Evolutionary conservation across 352 stramenopile species (phyloP).

Genomic region (Pilasporangium apinafurcum): DNA sequence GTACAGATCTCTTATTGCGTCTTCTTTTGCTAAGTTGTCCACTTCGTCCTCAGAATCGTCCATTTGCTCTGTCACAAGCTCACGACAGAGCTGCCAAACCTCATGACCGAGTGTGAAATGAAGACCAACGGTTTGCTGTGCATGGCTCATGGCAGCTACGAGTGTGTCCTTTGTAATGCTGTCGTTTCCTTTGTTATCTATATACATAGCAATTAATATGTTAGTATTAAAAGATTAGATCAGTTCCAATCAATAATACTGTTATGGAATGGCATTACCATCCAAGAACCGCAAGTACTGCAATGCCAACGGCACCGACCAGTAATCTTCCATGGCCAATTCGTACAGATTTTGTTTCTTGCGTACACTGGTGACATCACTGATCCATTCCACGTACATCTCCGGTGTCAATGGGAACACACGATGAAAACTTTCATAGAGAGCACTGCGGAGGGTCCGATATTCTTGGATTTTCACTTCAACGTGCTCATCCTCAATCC

Average conservation of each 20-base stretch:
- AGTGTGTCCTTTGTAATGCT: conserved; percentile 10
- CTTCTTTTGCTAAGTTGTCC: conserved; percentile 24
- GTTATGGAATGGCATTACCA: conserved; percentile 9
- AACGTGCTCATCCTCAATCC: neutral
- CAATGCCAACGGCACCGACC: conserved; percentile 39
- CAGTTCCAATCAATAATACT: neutral
- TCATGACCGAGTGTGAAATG: conserved; percentile 60
- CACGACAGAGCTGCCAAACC: conserved; percentile 49
- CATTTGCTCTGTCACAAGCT: conserved; percentile 23
- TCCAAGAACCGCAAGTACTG: conserved; percentile 28
- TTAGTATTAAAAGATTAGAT: neutral
- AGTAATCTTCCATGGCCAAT: conserved; percentile 38
- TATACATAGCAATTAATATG: neutral
- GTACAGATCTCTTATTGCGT: conserved; percentile 30
- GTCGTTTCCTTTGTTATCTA: conserved; percentile 4
- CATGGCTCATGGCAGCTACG: conserved; percentile 15
- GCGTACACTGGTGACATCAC: conserved; percentile 11
- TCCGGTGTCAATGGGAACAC: conserved; percentile 48
- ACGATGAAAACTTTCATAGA: conserved; percentile 43
- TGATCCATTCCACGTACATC: conserved; percentile 54
- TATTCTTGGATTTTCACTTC: conserved; percentile 10
- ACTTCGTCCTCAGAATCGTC: conserved; percentile 11
- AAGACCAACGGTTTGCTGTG: conserved; percentile 24
- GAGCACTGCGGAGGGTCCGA: conserved; percentile 14
- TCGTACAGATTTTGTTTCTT: conserved; percentile 30